Evolutionary conservation across 2,329 filamentous ascomycete species (phyloP).

Genomic region (Penicillium concentricum): DNA sequence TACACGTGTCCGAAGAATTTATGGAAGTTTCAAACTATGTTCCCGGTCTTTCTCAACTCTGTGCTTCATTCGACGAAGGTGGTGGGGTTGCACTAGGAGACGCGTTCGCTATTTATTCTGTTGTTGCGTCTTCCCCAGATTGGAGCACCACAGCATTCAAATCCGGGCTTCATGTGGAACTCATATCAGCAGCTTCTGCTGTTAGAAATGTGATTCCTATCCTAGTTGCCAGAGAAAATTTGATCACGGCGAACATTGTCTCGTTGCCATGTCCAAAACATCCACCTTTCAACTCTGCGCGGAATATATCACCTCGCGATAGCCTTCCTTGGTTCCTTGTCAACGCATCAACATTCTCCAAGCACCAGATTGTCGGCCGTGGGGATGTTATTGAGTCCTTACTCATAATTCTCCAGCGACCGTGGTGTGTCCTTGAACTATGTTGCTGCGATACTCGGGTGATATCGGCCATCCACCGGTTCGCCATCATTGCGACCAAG

Average conservation of each 20-base stretch:
- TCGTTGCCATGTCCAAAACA: neutral
- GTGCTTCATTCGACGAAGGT: conserved; percentile 4
- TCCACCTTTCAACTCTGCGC: neutral
- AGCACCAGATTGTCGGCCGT: neutral
- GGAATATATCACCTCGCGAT: neutral
- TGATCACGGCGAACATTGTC: neutral
- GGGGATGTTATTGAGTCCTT: neutral
- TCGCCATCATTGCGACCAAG: neutral
- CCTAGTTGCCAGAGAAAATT: neutral
- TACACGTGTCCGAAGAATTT: neutral
- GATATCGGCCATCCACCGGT: neutral
- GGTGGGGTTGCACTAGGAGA: conserved; percentile 9
- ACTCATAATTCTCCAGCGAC: neutral
- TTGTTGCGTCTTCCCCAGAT: conserved; percentile 2
- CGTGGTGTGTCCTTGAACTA: neutral
- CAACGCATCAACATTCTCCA: neutral
- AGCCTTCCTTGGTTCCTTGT: neutral
- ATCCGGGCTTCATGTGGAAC: neutral
- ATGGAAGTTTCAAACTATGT: neutral
- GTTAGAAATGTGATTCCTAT: neutral
- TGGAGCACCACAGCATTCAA: neutral
- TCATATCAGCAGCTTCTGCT: neutral
- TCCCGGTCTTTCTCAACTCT: neutral
- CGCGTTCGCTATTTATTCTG: conserved; percentile 10
- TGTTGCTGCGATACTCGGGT: neutral